Evolutionary conservation across 192 early-diverging fungal genomes (phyloP), one percentile per base, ranked within the genome.

Genomic region (Coemansia sp.): DNA sequence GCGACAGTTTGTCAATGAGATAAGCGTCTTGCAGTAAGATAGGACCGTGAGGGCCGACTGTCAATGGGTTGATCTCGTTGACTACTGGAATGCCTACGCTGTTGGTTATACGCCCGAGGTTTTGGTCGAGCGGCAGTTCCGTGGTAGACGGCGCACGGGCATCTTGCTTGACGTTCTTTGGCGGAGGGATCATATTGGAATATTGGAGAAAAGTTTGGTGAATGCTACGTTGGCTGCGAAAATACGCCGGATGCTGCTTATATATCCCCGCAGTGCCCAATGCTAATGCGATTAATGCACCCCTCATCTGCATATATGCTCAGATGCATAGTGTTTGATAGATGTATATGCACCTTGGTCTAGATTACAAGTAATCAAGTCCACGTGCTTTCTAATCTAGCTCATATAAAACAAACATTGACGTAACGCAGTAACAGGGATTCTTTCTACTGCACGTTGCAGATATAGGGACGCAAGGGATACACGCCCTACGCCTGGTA

Each of bases 1-100:
- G 67, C 55, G 83, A 82, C 32, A 88, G 85, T 65, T 81, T 75
- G 63, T 87, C 85, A 55, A 86, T 85, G 29, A 78, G 69, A 47
- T 82, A 81, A 32, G 88, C 87, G 62, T 78, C 75, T 35, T 84
- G 77, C 50, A 83, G 87, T 18, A 89, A 73, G 62, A 89, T 87
- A 8, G 82, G 78, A 1, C 83, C 83, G 51, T 70, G 65, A 56
- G 80, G 84, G 59, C 89, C 88, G 4, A 88, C 86, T 78, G 51
- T 68, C 59, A 82, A 64, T 2, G 86, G 82, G 41, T 87, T 85
- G 63, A 88, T 86, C 77, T 91, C 87, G 68, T 84, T 87, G 22
- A 81, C 71, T 35, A 89, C 87, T 12, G 88, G 88, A 68, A 81
- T 82, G 29, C 89, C 89, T 19, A 65, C 82, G 64, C 85, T 82